Percentiles rank a stretch among this genome's conserved stretches.
phyloP scores from a whole-genome alignment of 2,329 filamentous ascomycete genomes.

The Fusarium sp. region DNA sequence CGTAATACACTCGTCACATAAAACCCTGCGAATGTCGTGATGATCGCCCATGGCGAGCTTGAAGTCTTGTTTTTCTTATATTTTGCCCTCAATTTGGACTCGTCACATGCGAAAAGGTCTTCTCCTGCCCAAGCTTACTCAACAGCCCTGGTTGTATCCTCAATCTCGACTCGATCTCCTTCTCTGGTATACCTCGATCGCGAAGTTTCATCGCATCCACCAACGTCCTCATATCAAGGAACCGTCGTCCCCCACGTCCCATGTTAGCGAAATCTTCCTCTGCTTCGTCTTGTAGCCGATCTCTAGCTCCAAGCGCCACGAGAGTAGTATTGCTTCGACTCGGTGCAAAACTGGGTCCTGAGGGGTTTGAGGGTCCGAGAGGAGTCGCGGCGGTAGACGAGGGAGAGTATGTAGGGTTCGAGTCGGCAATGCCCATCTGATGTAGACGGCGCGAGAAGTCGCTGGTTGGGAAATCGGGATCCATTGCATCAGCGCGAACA shows the following conservation, averaged over 20 bases:
- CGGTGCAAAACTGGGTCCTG: conserved; percentile 48
- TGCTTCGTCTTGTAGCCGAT: conserved; percentile 57
- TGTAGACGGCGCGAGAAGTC: conserved; percentile 65
- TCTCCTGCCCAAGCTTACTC: conserved; percentile 57
- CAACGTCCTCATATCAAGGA: conserved; percentile 62
- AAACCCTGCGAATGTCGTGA: conserved; percentile 5
- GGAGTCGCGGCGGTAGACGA: conserved; percentile 59
- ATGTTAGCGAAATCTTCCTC: conserved; percentile 59
- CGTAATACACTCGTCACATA: conserved; percentile 22
- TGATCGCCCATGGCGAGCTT: conserved; percentile 10
- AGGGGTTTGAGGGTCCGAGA: conserved; percentile 36
- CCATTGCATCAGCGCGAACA: conserved; percentile 55
- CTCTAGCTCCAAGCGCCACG: conserved; percentile 62
- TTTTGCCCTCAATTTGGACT: conserved; percentile 34
- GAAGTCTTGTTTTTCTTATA: background rate
- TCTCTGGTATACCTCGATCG: conserved; percentile 53
- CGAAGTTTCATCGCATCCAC: conserved; percentile 61
- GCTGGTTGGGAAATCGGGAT: conserved; percentile 57
- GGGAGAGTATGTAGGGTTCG: conserved; percentile 65
- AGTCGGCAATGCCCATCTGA: conserved; percentile 67
- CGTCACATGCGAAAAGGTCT: conserved; percentile 55
- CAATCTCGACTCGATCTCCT: conserved; percentile 61
- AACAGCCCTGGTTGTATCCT: conserved; percentile 61
- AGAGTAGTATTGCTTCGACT: conserved; percentile 60
- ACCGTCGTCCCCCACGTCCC: conserved; percentile 56